A percentile compares a stretch with the other conserved stretches of the same genome.
Evolutionary conservation across 257 asterid species (phyloP).

Genomic region (Voacanga thouarsii): DNA sequence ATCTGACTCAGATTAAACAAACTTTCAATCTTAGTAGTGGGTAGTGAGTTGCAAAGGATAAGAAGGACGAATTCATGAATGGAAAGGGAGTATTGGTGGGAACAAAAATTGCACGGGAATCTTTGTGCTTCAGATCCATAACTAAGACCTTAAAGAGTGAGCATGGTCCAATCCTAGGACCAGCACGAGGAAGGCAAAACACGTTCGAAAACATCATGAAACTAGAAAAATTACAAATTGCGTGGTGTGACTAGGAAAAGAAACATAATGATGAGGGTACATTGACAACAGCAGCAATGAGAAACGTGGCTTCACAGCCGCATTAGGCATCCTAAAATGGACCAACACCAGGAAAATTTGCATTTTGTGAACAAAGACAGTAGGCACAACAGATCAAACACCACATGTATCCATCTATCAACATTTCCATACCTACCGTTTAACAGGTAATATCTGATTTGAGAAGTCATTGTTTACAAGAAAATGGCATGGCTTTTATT

Average conservation of each 20-base stretch:
- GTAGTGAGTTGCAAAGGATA: no score
- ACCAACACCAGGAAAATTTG: neutral
- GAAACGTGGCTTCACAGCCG: neutral
- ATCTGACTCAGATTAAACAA: no score
- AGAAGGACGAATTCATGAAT: no score
- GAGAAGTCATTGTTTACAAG: neutral
- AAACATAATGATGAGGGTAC: no score
- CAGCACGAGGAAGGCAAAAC: neutral
- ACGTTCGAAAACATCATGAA: constrained; percentile 1
- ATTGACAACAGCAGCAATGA: no score
- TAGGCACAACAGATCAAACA: no score
- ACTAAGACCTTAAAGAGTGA: neutral
- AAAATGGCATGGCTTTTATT: no score
- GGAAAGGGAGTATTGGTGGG: no score
- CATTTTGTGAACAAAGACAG: neutral
- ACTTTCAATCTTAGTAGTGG: no score
- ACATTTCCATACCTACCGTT: neutral
- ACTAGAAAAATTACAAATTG: neutral
- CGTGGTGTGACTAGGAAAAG: neutral
- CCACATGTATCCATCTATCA: no score
- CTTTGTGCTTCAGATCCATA: neutral
- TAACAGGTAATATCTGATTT: neutral
- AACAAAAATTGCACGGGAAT: constrained; percentile 17
- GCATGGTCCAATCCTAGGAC: constrained; percentile 17
- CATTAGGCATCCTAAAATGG: neutral